Evolutionary conservation across 1,284 basidiomycete genomes (phyloP), one percentile per base, ranked within the genome.

Genomic region (Heliocybe sulcata): DNA sequence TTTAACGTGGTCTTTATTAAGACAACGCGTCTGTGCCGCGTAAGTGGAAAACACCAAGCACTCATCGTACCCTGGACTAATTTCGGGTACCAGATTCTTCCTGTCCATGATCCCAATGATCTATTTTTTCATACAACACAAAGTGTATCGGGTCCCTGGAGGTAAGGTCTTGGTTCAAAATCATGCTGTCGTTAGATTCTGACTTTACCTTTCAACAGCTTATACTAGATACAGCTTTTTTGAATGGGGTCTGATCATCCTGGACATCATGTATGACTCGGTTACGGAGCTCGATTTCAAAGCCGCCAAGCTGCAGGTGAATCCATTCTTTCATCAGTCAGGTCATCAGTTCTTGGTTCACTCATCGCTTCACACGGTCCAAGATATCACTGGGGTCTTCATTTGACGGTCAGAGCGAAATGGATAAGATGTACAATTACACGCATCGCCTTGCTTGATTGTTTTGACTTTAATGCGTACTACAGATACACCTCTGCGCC

Each of bases 201-300:
- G 22, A 23, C 22, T 31, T 22, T 26, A 33, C 50, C 35, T 12
- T 50, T 19, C 22, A 56, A 16, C 62, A 92, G 92, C 92, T 10
- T 95, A 94, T 69, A 92, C 90, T 0, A 73, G 73, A 52, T 96
- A 94, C 64, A 82, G 87, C 52, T 85, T 94, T 67, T 90, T 92
- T 60, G 92, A 96, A 69, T 96, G 92, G 92, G 75, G 76, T 1
- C 80, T 95, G 51, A 92, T 95, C 48, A 64, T 89, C 53, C 78
- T 88, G 57, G 92, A 96, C 59, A 75, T 95, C 25, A 61, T 82
- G 14, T 95, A 86, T 61, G 93, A 95, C 66, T 83, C 90, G 0
- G 69, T 86, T 9, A 67, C 80, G 0, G 78, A 79, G 53, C 68
- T 76, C 19, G 91, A 94, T 60, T 81, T 94, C 55, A 69, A 67